phyloP scores from a whole-genome alignment of 306 rosid genomes.

The Malus orientalis region DNA sequence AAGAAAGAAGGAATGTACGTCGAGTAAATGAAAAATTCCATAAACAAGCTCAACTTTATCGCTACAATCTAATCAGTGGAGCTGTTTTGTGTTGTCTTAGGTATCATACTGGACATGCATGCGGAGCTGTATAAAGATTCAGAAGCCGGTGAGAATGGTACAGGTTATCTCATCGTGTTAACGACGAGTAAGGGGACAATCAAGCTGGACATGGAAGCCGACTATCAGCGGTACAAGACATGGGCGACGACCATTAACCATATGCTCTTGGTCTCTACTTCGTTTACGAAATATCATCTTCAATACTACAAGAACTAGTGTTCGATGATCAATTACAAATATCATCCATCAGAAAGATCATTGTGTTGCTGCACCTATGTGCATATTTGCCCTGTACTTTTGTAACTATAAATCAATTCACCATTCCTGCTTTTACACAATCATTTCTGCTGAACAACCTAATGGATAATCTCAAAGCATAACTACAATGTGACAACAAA shows the following conservation, averaged over 20 bases:
- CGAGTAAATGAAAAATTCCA: neutral
- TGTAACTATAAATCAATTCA: neutral
- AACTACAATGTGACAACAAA: neutral
- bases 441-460: neutral
- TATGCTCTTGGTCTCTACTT: slow-evolving; percentile 60
- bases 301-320: slow-evolving; percentile 3
- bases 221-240: slow-evolving; percentile 55
- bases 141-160: slow-evolving; percentile 38
- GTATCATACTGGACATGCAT: slow-evolving; percentile 46
- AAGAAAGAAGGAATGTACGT: slow-evolving; percentile 60
- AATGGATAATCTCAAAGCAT: neutral
- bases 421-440: neutral
- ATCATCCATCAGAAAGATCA: neutral
- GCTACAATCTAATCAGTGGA: neutral
- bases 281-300: slow-evolving; percentile 45
- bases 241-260: slow-evolving; percentile 75
- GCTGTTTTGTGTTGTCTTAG: neutral
- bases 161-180: slow-evolving; percentile 68
- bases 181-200: slow-evolving; percentile 63
- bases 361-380: neutral
- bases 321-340: neutral
- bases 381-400: neutral
- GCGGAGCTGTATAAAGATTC: slow-evolving; percentile 70
- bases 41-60: no score
- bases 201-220: slow-evolving; percentile 84